These are phyloP conservation scores for Hydrangea macrophylla DNA, from an alignment of 148 eudicot genomes.

Conservation along the genomic window DNA sequence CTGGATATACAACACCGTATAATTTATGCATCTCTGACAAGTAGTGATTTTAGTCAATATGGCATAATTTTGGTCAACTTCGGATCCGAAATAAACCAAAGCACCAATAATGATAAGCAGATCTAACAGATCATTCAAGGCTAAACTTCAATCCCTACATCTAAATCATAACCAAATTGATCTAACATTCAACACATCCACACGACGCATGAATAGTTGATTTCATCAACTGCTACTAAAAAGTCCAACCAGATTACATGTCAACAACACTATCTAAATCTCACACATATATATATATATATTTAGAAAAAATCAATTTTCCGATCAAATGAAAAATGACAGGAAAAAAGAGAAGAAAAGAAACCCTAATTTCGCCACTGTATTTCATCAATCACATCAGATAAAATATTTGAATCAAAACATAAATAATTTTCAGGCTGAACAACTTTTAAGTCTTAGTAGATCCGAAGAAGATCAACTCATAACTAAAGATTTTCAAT, in stretches of 20 bases:
- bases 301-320: not conserved
- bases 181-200: constrained; percentile 3
- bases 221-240: not conserved
- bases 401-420: too few species aligned
- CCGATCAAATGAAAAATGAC: not conserved
- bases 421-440: too few species aligned
- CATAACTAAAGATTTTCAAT: too few species aligned
- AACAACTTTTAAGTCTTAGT: too few species aligned
- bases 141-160: constrained; percentile 1
- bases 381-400: not conserved
- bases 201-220: not conserved
- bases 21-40: constrained; percentile 10
- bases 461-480: too few species aligned
- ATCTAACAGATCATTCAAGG: not conserved
- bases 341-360: not conserved
- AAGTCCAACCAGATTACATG: not conserved
- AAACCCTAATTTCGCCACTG: not conserved
- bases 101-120: not conserved
- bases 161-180: constrained; percentile 9
- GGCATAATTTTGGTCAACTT: not conserved
- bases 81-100: constrained; percentile 7
- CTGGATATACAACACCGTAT: not conserved
- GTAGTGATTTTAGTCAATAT: not conserved
- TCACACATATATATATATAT: too few species aligned
- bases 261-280: not conserved